Base-by-base conservation (phyloP, 2,329 filamentous ascomycete species). In the Graphilbum fragrans region DNA sequence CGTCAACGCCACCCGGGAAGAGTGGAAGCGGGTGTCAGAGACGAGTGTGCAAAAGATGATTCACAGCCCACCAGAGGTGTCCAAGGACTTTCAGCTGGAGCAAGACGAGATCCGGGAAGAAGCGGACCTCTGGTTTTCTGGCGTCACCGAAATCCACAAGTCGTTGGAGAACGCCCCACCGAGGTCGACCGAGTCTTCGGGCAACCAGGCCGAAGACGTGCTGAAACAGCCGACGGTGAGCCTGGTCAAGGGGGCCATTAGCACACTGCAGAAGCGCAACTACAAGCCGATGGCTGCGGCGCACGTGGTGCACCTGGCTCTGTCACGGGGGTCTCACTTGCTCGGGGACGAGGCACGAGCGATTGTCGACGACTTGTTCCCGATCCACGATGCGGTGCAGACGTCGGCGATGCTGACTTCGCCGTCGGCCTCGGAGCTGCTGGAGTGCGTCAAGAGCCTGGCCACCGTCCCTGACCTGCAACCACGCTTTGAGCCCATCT, bases 1-100 rank as follows among this genome's bases (percentile, higher is more conserved):
- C 4, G 57, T 69, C 0, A 50, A 62, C 3, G 63, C 72, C 1
- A 63, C 84, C 0, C 56, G 64, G 16, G 58, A 66, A 3, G 66
- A 80, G 47, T 92, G 85, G 84, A 57, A 65, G 3, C 64, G 64
- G 2, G 59, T 86, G n/a, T 72, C 75, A 0, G 62, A 72, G 1
- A 57, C 67, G 0, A 61, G 94, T n/a, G 65, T 80, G 21, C 66
- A 76, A 25, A 70, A 73, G 31, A 77, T 94, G 43, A 79, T 78
- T 41, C 74, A 75, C 6, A 93, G 86, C 0, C 70, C 85, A 5
- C 86, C 88, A 1, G 86, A 90, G 54, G 78, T 90, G 42, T 87
- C 86, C 0, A 81, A 81, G 47, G 82, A 86, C 17, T 84, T 84
- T 50, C 69, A 74, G 21, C 68, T 69, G 34, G 93, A 86, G 0